Evolutionary conservation across 768 basidiomycete species (phyloP).

Genomic region (Myochromella boudieri): DNA sequence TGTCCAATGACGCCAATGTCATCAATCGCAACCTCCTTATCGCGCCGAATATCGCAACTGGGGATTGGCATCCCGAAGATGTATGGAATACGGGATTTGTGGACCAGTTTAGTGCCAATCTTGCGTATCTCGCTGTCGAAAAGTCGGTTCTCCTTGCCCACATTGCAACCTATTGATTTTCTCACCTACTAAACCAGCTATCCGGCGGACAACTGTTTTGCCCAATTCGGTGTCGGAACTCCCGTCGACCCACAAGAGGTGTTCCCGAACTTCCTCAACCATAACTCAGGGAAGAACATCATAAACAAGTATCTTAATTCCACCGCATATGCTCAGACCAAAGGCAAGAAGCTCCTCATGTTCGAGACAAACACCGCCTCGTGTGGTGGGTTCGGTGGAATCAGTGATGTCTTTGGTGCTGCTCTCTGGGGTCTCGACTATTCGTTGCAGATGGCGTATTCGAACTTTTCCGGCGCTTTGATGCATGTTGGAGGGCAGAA

Average conservation of each 20-base stretch:
- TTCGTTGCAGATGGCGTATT: slow-evolving; percentile 54
- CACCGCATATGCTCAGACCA: slow-evolving; percentile 39
- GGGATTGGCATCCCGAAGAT: slow-evolving; percentile 51
- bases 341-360: slow-evolving; percentile 54
- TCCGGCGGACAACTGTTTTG: slow-evolving; percentile 61
- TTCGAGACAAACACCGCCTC: slow-evolving; percentile 72
- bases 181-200: slow-evolving; percentile 45
- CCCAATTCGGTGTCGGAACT: slow-evolving; percentile 42
- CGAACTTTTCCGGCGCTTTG: slow-evolving; percentile 50
- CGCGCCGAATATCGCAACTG: slow-evolving; percentile 52
- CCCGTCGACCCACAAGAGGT: slow-evolving; percentile 41
- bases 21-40: slow-evolving; percentile 48
- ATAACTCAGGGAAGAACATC: slow-evolving; percentile 50
- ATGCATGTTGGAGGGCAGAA: slow-evolving; percentile 64
- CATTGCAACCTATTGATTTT: slow-evolving; percentile 72
- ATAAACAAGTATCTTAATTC: slow-evolving; percentile 55
- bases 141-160: slow-evolving; percentile 36
- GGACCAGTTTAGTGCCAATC: slow-evolving; percentile 33
- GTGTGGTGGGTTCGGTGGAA: slow-evolving; percentile 66
- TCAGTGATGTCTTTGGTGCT: slow-evolving; percentile 61
- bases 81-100: slow-evolving; percentile 59
- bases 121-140: slow-evolving; percentile 55
- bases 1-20: slow-evolving; percentile 42
- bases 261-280: slow-evolving; percentile 64
- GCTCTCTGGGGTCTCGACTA: slow-evolving; percentile 68